These are phyloP conservation scores for Rehmannia glutinosa DNA, from an alignment of 257 asterid species.

Conservation along the genomic window DNA sequence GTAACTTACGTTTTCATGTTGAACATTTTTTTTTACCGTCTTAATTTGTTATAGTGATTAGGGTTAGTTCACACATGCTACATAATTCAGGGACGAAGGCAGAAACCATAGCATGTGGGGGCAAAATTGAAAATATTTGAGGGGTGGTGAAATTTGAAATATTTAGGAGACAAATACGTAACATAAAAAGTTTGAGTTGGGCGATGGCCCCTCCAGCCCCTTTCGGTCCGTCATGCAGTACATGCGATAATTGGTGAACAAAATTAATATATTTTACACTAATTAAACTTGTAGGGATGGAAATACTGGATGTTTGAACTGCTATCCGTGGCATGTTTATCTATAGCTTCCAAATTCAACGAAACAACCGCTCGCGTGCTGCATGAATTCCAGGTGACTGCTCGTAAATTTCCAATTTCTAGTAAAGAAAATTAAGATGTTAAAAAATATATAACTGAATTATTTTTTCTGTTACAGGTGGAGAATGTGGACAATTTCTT, in stretches of 20 bases:
- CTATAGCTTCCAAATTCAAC: slow-evolving; percentile 58
- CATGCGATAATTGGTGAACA: too few species aligned
- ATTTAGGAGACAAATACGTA: too few species aligned
- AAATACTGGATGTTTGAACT: slow-evolving; percentile 55
- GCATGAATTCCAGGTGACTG: slow-evolving; percentile 56
- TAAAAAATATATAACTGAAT: neutral
- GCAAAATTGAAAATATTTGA: too few species aligned
- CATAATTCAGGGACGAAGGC: too few species aligned
- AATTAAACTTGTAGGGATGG: slow-evolving; percentile 42
- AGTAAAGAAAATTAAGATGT: neutral
- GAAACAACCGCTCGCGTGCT: slow-evolving; percentile 36
- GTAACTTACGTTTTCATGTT: neutral
- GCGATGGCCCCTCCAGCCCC: too few species aligned
- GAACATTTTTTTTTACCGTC: neutral
- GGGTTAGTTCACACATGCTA: neutral
- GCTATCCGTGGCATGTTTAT: slow-evolving; percentile 59
- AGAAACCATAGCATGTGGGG: too few species aligned
- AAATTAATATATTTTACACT: too few species aligned
- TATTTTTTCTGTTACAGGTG: slow-evolving; percentile 16
- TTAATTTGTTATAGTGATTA: neutral
- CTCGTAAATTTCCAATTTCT: neutral
- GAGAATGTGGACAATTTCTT: slow-evolving; percentile 42
- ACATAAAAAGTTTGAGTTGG: too few species aligned
- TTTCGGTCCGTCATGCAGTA: too few species aligned
- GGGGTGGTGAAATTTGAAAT: too few species aligned